These are phyloP conservation scores for Spathaspora hagerdaliae DNA, from an alignment of 805 yeast genomes.

Conservation along the genomic window DNA sequence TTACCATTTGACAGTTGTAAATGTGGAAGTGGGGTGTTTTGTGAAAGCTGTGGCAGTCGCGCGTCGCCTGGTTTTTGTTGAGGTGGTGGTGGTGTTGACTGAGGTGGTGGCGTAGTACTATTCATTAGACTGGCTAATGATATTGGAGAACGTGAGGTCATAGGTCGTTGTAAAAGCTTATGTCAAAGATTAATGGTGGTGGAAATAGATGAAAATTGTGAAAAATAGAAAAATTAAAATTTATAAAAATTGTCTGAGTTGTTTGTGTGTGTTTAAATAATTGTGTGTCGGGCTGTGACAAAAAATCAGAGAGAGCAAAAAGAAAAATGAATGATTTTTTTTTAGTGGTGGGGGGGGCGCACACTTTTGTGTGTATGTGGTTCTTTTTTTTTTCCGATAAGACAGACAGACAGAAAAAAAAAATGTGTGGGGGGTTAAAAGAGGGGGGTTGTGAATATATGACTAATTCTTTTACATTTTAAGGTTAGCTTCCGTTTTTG, in stretches of 20 bases:
- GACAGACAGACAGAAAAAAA: too few species aligned
- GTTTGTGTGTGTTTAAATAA: too few species aligned
- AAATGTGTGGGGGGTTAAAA: too few species aligned
- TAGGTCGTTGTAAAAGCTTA: background rate
- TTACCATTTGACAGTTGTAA: background rate
- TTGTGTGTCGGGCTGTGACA: background rate
- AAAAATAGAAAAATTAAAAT: background rate
- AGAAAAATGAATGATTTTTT: background rate
- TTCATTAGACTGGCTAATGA: constrained; percentile 1
- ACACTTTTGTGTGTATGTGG: too few species aligned
- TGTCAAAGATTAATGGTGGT: background rate
- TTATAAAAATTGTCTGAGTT: background rate
- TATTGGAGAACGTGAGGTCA: background rate
- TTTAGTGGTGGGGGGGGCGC: too few species aligned
- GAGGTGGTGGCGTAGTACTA: background rate
- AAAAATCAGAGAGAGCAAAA: too few species aligned
- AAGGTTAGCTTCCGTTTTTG: too few species aligned
- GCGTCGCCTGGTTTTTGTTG: background rate
- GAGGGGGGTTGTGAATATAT: too few species aligned
- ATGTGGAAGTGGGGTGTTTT: background rate
- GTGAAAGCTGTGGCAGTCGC: background rate
- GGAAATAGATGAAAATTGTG: background rate
- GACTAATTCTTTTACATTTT: too few species aligned
- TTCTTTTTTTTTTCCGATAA: too few species aligned
- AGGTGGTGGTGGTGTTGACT: background rate